Base-by-base conservation (phyloP, 1,284 basidiomycete genomes). In the Ganoderma lucidum region DNA sequence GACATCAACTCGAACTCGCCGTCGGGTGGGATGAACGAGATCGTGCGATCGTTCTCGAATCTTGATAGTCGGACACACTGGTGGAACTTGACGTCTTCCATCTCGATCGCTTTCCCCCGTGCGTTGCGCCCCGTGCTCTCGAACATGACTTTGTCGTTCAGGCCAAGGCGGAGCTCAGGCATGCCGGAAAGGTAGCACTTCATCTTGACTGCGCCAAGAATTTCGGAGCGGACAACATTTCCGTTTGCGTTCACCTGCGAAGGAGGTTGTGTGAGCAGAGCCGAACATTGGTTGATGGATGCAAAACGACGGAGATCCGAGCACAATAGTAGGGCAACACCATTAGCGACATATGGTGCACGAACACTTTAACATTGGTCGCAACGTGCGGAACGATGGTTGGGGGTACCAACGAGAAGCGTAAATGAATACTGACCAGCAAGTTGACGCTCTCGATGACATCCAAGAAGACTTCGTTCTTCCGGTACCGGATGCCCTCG, bases 111-210 rank as follows among this genome's bases (percentile, higher is more conserved):
- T 82, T 99, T 99, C 6, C 98, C 98, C 28, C 97, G 90, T 2
- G 97, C 93, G 37, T 96, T 95, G 77, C 97, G 87, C 14, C 98
- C 97, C 3, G 97, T 99, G 75, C 88, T 95, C 83, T 99, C 97
- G 77, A 99, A 98, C 97, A 99, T 99, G 80, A 99, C 97, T 83
- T 99, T 99, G 84, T 99, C 98, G 82, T 99, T 99, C 68, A 99
- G 85, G 0, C 98, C 98, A 41, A 99, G 82, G 63, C 98, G 87
- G 65, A 99, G 86, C 80, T 99, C 98, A 14, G 98, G 98, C 98
- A 99, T 99, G 23, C 98, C 98, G 12, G 95, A 96, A 2, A 99
- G 87, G 81, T 99, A 99, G 80, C 97, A 99, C 83, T 99, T 99
- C 97, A 99, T 99, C 87, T 99, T 99, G 79, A 99, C 88, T 0